Conservation (phyloP, 108 stramenopile species). For the Phaeodactylum tricornutum region DNA sequence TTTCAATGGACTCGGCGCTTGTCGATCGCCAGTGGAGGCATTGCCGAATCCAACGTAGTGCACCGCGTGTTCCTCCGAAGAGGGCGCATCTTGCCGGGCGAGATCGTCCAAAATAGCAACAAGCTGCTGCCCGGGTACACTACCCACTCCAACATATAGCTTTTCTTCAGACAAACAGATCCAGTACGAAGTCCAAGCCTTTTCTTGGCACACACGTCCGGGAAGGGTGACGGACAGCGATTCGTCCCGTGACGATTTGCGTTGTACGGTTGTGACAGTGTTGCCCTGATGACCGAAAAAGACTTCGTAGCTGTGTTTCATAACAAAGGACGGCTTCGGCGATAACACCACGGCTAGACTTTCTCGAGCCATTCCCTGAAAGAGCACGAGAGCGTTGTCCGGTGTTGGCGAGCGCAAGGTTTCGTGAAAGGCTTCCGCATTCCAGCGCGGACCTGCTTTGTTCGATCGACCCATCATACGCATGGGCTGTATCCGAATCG, state of each 20-base stretch:
- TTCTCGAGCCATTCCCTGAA: conserved; percentile 36
- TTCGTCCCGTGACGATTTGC: neutral
- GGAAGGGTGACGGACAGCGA: conserved; percentile 5
- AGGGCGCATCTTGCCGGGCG: neutral
- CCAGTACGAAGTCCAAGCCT: conserved; percentile 43
- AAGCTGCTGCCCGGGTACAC: conserved; percentile 32
- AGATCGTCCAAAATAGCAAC: conserved; percentile 45
- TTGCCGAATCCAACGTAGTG: conserved; percentile 52
- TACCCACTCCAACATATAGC: conserved; percentile 41
- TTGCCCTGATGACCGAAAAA: conserved; percentile 53
- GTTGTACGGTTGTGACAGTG: conserved; percentile 1
- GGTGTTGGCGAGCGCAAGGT: conserved; percentile 18
- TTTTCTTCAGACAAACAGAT: conserved; percentile 27
- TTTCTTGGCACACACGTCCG: conserved; percentile 30
- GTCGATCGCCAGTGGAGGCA: conserved; percentile 33
- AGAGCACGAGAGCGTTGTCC: neutral
- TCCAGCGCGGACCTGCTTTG: conserved; percentile 12
- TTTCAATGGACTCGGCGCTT: conserved; percentile 18
- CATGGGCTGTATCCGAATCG: too few relatives aligned
- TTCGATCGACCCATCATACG: too few relatives aligned
- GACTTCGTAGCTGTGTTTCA: conserved; percentile 48
- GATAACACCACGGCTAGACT: conserved; percentile 47
- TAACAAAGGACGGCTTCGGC: conserved; percentile 29
- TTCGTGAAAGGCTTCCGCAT: conserved; percentile 28
- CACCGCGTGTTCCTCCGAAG: neutral